Evolutionary conservation across 495 filamentous ascomycete genomes (phyloP).

Genomic region (Achaetomiella virescens): DNA sequence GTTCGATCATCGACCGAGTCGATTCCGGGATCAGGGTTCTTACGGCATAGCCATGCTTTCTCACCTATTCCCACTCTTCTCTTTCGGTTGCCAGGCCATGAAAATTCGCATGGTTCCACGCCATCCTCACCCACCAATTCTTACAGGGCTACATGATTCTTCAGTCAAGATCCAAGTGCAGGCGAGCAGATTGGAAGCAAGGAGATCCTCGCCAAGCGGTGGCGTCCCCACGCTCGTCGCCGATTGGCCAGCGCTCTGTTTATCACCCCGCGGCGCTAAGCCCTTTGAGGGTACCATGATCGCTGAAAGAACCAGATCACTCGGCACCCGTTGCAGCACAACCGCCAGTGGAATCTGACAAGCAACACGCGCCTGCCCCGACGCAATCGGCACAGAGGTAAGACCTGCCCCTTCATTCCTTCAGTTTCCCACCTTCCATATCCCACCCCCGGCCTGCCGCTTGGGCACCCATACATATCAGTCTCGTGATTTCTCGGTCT

Average conservation of each 20-base stretch:
- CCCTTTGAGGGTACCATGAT: slow-evolving; percentile 15
- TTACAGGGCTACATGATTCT: no score
- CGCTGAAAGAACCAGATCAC: slow-evolving; percentile 27
- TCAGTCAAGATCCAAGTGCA: no score
- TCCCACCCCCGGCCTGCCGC: slow-evolving; percentile 29
- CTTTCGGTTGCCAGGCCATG: no score
- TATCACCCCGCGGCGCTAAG: slow-evolving; percentile 21
- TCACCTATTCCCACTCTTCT: no score
- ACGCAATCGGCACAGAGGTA: slow-evolving; percentile 32
- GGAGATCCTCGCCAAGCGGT: background rate
- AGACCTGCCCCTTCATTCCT: slow-evolving; percentile 33
- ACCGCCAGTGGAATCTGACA: slow-evolving; percentile 30
- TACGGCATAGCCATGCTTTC: no score
- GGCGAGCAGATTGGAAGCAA: background rate
- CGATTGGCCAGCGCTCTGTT: slow-evolving; percentile 18
- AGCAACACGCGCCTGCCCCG: slow-evolving; percentile 25
- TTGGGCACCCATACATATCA: slow-evolving; percentile 20
- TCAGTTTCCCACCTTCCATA: slow-evolving; percentile 28
- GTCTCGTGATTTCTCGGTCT: slow-evolving; percentile 28
- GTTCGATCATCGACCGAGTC: no score
- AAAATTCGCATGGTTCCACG: no score
- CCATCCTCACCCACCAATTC: no score
- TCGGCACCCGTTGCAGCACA: slow-evolving; percentile 15
- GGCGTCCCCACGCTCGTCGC: slow-evolving; percentile 1
- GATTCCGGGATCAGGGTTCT: no score